Base-by-base conservation (phyloP, 2,329 filamentous ascomycete species). In the Apiospora marii region DNA sequence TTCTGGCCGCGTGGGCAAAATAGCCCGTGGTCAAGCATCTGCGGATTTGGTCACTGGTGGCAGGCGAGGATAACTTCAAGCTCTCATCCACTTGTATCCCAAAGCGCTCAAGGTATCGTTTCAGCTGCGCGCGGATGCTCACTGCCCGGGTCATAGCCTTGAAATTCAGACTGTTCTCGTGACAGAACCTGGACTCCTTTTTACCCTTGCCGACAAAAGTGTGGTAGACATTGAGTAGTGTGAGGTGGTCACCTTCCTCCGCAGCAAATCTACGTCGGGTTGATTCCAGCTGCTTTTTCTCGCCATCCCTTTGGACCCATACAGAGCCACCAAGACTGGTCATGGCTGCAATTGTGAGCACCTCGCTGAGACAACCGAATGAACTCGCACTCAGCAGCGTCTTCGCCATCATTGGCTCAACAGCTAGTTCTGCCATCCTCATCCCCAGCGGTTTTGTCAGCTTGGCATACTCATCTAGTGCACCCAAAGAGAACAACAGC, bases 361-460 rank as follows among this genome's bases (percentile, higher is more conserved):
- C 93, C 82, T 98, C 96, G 79, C 90, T 92, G 16, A 97, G 84
- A 76, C 95, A 98, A 49, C 87, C 88, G 82, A 98, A 97, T 0
- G 88, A 86, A 5, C 90, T 85, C 0, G 95, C 93, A 24, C 92
- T 90, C 12, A 98, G 89, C 5, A 98, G 86, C 0, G 93, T 94
- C 83, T 96, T 97, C 8, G 93, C 94, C 89, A 98, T 96, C 94
- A 98, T 98, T 0, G 96, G 96, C 77, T 98, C 94, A 10, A 98
- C 90, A 0, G 95, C 93, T 61, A 99, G 86, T 81, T 98, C 96
- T 0, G 96, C 96, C 95, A 98, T 98, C 61, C 94, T 90, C 73
- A 90, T 87, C 0, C 96, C 96, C n/a, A 98, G 85, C 0, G 96
- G 95, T 76, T 90, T 92, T 2, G 96, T 98, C 41, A 99, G 89